A percentile compares a stretch with the other conserved stretches of the same genome.
Evolutionary conservation across 345 rosid species (phyloP).

Genomic region (Hypericum perforatum): DNA sequence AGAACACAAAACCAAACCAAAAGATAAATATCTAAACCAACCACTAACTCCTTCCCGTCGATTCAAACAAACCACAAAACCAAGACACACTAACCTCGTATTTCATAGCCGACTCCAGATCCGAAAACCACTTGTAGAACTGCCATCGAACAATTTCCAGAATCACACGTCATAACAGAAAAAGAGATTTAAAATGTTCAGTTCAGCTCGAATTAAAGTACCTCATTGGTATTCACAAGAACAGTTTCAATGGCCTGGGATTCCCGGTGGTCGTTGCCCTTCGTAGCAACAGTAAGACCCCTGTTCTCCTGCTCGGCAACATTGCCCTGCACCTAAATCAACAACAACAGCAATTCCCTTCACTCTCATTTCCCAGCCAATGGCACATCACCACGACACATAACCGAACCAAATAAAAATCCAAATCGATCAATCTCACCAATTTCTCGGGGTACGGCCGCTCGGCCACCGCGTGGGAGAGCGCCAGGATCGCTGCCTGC

Average conservation of each 20-base stretch:
- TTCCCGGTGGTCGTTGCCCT: conserved; percentile 39
- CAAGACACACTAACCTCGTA: conserved; percentile 70
- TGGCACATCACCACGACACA: conserved; percentile 4
- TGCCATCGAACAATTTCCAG: conserved; percentile 13
- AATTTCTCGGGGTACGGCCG: conserved; percentile 68
- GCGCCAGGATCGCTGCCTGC: conserved; percentile 51
- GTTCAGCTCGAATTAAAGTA: conserved; percentile 2
- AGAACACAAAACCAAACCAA: conserved; percentile 11
- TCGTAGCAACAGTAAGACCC: conserved; percentile 40
- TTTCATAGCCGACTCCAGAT: conserved; percentile 96
- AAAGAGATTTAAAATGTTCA: background rate
- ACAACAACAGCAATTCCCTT: too few species aligned
- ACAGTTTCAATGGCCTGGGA: conserved; percentile 65
- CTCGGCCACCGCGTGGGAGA: conserved; percentile 70
- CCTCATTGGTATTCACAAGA: conserved; percentile 82
- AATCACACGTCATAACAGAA: background rate
- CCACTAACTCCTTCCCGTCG: background rate
- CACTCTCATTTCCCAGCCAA: conserved; percentile 1
- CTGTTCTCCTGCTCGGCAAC: conserved; percentile 41
- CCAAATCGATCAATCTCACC: conserved; percentile 17
- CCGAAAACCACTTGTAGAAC: conserved; percentile 98
- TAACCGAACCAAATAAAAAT: background rate
- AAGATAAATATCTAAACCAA: conserved; percentile 8
- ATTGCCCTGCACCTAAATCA: conserved; percentile 53
- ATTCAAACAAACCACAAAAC: conserved; percentile 12